Evolutionary conservation across 306 rosid species (phyloP), one percentile per base, ranked within the genome.

Genomic region (Arachis stenosperma): DNA sequence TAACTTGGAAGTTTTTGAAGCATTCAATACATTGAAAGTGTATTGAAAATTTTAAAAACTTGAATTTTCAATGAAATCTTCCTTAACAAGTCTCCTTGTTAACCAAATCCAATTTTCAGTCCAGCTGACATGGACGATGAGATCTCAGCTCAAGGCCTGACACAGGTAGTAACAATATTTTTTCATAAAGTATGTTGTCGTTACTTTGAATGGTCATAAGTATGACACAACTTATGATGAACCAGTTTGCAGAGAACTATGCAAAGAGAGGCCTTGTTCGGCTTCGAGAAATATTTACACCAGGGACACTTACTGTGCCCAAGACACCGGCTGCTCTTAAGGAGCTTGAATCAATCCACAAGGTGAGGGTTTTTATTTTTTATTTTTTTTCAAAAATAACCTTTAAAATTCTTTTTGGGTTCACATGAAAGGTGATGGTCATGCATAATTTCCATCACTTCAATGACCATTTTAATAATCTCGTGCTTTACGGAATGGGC

Each of bases 321-420:
- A 71, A 85, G 77, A 84, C 96, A 8, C 91, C 80, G 30, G 58
- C 85, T 77, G 95, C 87, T 44, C 90, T 94, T 56, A 74, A 86
- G 87, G 97, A 94, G 42, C 96, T 94, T 69, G 99, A 94, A 86
- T 91, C 97, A 74, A 78, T 94, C 77, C 95, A 91, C 92, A 94
- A 94, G 96, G 98, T 94, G 79, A 64, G 33, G 9, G 13, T 14
- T 4, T 55, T 71, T 29, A 58, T 7, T 51, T 8, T 14, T 6
- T 46, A 10, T 9, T 58, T 61, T 37, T 17, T 54, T 66, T 14
- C 27, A 22, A 2, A 33, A 33, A 33, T 33, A 33, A 4, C 37
- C 12, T 39, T 33, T 10, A 5, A 10, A 13, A 51, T 48, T 22
- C 27, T 22, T 22, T 14, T 9, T 42, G 7, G 40, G 48, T 55